A percentile compares a stretch with the other conserved stretches of the same genome.
Conservation (phyloP, 2,329 filamentous ascomycete genomes). For the Diplocarpon mali region DNA sequence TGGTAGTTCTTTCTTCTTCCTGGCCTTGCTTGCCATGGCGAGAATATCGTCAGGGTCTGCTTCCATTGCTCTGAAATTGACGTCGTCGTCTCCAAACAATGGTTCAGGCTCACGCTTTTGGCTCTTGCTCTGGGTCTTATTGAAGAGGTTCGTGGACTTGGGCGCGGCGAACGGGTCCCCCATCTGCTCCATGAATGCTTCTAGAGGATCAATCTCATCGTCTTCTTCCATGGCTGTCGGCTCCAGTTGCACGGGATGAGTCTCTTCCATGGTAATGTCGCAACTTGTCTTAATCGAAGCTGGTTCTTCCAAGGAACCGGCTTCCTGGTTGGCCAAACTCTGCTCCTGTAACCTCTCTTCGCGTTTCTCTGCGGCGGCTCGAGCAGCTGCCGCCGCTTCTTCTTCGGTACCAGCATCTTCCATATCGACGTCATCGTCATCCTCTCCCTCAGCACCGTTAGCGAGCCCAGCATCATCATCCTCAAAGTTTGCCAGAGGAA, state of each 20-base stretch:
- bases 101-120: slow-evolving; percentile 63
- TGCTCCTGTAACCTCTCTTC: slow-evolving; percentile 50
- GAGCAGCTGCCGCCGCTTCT: slow-evolving; percentile 73
- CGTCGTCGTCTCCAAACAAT: slow-evolving; percentile 81
- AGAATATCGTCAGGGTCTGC: slow-evolving; percentile 53
- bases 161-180: slow-evolving; percentile 37
- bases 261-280: slow-evolving; percentile 28
- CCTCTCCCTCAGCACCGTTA: slow-evolving; percentile 47
- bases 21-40: slow-evolving; percentile 45
- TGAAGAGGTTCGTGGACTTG: slow-evolving; percentile 24
- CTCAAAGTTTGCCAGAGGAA: slow-evolving; percentile 53
- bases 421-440: slow-evolving; percentile 58
- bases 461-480: slow-evolving; percentile 40
- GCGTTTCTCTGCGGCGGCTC: slow-evolving; percentile 75
- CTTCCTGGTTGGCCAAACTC: slow-evolving; percentile 26
- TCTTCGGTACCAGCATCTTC: slow-evolving; percentile 76
- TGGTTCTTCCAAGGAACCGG: slow-evolving; percentile 33
- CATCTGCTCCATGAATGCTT: slow-evolving; percentile 81
- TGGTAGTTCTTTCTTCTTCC: slow-evolving; percentile 94
- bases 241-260: slow-evolving; percentile 13
- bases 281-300: slow-evolving; percentile 30
- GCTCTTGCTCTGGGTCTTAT: slow-evolving; percentile 30
- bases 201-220: slow-evolving; percentile 76
- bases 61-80: slow-evolving; percentile 50
- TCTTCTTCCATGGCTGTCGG: slow-evolving; percentile 40